phyloP scores from a whole-genome alignment of 2,329 filamentous ascomycete genomes.

The Tolypocladium album region DNA sequence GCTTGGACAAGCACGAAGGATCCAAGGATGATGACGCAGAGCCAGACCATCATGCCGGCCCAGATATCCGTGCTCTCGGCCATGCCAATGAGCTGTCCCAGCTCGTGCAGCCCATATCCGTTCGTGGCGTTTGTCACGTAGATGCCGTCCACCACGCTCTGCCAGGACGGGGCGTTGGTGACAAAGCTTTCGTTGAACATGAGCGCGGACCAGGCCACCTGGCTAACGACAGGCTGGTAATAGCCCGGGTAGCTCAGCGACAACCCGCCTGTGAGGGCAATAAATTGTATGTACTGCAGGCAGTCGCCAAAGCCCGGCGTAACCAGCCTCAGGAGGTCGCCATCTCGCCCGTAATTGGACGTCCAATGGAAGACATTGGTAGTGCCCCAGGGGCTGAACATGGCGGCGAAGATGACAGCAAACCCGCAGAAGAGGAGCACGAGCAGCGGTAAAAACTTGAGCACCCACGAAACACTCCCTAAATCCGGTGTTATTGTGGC shows the following conservation, averaged over 20 bases:
- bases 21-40: constrained; percentile 62
- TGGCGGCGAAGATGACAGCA: constrained; percentile 73
- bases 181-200: constrained; percentile 93
- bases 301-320: constrained; percentile 96
- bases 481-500: constrained; percentile 78
- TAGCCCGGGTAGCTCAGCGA: constrained; percentile 86
- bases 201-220: constrained; percentile 76
- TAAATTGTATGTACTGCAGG: constrained; percentile 91
- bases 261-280: constrained; percentile 77
- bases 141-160: constrained; percentile 71
- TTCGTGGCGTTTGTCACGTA: constrained; percentile 71
- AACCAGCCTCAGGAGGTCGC: constrained; percentile 80
- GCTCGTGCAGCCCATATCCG: constrained; percentile 71
- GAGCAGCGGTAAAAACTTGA: constrained; percentile 67
- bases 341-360: constrained; percentile 94
- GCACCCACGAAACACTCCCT: constrained; percentile 55
- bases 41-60: constrained; percentile 89
- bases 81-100: constrained; percentile 79
- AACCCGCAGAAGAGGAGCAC: constrained; percentile 71
- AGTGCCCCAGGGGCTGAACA: constrained; percentile 90
- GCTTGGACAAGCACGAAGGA: constrained; percentile 62
- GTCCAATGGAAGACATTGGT: constrained; percentile 88
- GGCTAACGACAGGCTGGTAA: constrained; percentile 84
- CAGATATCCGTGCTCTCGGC: constrained; percentile 68
- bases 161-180: constrained; percentile 51